phyloP scores from a whole-genome alignment of 768 basidiomycete genomes.

The Pisolithus albus region DNA sequence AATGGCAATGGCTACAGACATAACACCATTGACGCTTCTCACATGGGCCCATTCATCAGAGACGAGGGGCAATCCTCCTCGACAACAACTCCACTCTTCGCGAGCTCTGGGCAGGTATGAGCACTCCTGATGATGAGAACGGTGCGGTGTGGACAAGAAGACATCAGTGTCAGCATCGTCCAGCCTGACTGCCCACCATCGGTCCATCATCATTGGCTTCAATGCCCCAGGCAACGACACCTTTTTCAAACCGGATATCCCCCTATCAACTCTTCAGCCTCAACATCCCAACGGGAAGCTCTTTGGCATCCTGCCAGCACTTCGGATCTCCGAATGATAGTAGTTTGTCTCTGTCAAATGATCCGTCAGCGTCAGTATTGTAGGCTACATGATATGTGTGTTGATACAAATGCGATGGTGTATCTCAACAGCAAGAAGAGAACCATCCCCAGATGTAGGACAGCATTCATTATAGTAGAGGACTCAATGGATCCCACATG shows the following conservation, averaged over 20 bases:
- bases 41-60: too few species aligned
- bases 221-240: too few species aligned
- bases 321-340: constrained; percentile 50
- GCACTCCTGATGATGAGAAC: constrained; percentile 56
- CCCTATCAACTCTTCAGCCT: constrained; percentile 61
- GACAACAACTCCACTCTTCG: constrained; percentile 69
- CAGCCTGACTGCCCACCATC: constrained; percentile 73
- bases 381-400: too few species aligned
- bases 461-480: too few species aligned
- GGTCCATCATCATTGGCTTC: too few species aligned
- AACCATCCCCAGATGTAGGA: too few species aligned
- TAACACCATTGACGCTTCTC: constrained; percentile 49
- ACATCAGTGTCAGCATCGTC: constrained; percentile 79
- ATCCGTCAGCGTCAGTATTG: too few species aligned
- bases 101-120: constrained; percentile 70
- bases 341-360: too few species aligned
- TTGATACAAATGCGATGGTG: too few species aligned
- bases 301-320: constrained; percentile 40
- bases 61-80: constrained; percentile 73
- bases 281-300: constrained; percentile 44
- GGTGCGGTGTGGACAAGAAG: constrained; percentile 63
- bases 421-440: too few species aligned
- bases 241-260: constrained; percentile 44
- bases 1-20: constrained; percentile 33
- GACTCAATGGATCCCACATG: too few species aligned